Evolutionary conservation across 768 basidiomycete species (phyloP), one percentile per base, ranked within the genome.

Genomic region (Strobilomyces echinocephalus): DNA sequence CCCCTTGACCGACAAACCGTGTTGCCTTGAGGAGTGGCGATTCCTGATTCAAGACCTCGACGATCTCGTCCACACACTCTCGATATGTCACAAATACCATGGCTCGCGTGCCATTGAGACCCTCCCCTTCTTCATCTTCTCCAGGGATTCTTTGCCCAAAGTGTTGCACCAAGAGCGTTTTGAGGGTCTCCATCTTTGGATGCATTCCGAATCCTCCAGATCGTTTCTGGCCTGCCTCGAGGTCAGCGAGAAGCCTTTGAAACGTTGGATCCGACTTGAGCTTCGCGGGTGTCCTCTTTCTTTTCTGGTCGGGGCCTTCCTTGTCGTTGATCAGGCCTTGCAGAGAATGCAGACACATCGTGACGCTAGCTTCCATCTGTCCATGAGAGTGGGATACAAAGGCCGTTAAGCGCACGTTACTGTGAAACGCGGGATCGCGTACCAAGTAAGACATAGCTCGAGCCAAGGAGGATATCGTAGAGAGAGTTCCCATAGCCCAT

Each of bases 1-100:
- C 79, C 3, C 88, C 87, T 70, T 97, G 95, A 0, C 97, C 97
- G 55, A 98, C 86, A 69, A 99, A 98, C 46, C 81, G 83, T 21
- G 82, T 84, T 11, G 90, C 88, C 28, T 85, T 83, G 56, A 99
- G 79, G 40, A 97, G 70, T 1, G 91, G 93, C 9, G 77, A 71
- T 51, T 95, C 85, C 40, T 76, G 72, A 62, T 91, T 88, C 50
- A 99, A 73, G 42, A 83, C 77, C 39, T 84, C 81, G 20, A 95
- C 89, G 39, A 98, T 84, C 70, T 97, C 94, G 54, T 95, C 90
- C 11, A 98, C 92, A 34, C 86, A 90, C 49, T 89, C 84, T 52
- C 97, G 77, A 68, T 82, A 95, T n/a, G 88, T 86, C 49, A 88
- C 87, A 66, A 98, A 99, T 16, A 99, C 90, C 88, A 98, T 99